Evolutionary conservation across 1,139 yeast genomes (phyloP), one percentile per base, ranked within the genome.

Genomic region (Suhomyces bolitotheri): DNA sequence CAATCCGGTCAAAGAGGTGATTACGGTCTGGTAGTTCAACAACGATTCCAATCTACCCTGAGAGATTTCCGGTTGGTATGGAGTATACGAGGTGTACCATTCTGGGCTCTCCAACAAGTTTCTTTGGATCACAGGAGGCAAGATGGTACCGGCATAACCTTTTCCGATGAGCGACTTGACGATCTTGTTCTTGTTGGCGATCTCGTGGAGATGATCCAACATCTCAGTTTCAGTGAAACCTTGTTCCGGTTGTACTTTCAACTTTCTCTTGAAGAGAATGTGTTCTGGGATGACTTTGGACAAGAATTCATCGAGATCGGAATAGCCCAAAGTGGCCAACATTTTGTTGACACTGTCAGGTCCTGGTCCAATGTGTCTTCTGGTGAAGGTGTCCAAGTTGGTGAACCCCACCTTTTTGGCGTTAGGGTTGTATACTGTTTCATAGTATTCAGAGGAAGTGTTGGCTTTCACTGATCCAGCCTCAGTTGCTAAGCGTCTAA

Each of bases 1-100:
- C 64, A 92, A 73, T 1, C 97, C 97, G 4, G 98, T 92, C 51
- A 92, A 73, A 39, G 94, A 96, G 27, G 89, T 68, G 14, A 92
- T 75, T 60, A 90, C 71, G 17, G 98, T 92, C 65, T 92, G 98
- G 66, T 77, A 92, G 63, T 92, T 92, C 48, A 92, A 69, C 46
- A 92, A 70, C 23, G 95, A 81, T 62, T 90, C 96, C 51, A 92
- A 74, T 54, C 98, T 80, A 36, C 98, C 98, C 63, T 92, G 98
- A 3, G 97, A 85, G 46, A 92, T 90, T 62, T 92, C 98, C 2
- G 98, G 97, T 66, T 92, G 98, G 60, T 92, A 92, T 22, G 98
- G 98, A 19, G 98, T 92, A 60, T 92, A 92, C 0, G 97, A 87
- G 23, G 98, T 92, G 68, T 92, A 92, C 98, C 98, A 92, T 58